Evolutionary conservation across 345 rosid genomes (phyloP).

Genomic region (Camelina hispida): DNA sequence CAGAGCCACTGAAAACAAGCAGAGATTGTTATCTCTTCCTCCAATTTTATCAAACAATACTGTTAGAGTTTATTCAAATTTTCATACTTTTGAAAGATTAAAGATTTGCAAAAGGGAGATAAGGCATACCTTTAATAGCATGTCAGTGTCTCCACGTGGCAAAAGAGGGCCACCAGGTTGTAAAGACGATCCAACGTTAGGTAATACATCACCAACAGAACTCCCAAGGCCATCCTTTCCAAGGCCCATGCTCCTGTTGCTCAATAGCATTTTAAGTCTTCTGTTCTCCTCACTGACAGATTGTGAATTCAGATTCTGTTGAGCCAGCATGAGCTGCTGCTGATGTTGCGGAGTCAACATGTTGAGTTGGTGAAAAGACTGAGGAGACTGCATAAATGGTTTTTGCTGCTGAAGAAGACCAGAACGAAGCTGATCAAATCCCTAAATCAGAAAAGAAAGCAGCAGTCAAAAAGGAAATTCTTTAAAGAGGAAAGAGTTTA

Average conservation of each 20-base stretch:
- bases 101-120: not conserved
- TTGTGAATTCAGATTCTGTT: slow-evolving; percentile 81
- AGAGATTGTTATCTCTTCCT: slow-evolving; percentile 14
- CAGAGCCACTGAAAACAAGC: slow-evolving; percentile 11
- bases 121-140: slow-evolving; percentile 62
- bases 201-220: slow-evolving; percentile 73
- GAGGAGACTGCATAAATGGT: slow-evolving; percentile 87
- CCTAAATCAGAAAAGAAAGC: slow-evolving; percentile 50
- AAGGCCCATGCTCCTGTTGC: slow-evolving; percentile 60
- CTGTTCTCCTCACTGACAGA: slow-evolving; percentile 76
- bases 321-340: slow-evolving; percentile 94
- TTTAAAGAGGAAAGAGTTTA: slow-evolving; percentile 5
- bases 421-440: slow-evolving; percentile 73
- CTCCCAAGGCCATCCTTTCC: slow-evolving; percentile 79
- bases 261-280: slow-evolving; percentile 77
- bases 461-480: slow-evolving; percentile 20
- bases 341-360: slow-evolving; percentile 93
- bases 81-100: slow-evolving; percentile 4
- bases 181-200: slow-evolving; percentile 72
- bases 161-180: slow-evolving; percentile 61
- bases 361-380: slow-evolving; percentile 86
- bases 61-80: not conserved
- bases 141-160: slow-evolving; percentile 70
- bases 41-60: slow-evolving; percentile 12
- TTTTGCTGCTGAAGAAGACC: slow-evolving; percentile 87